Evolutionary conservation across 352 stramenopile species (phyloP), one percentile per base, ranked within the genome.

Genomic region (Phytopythium mirpurense): DNA sequence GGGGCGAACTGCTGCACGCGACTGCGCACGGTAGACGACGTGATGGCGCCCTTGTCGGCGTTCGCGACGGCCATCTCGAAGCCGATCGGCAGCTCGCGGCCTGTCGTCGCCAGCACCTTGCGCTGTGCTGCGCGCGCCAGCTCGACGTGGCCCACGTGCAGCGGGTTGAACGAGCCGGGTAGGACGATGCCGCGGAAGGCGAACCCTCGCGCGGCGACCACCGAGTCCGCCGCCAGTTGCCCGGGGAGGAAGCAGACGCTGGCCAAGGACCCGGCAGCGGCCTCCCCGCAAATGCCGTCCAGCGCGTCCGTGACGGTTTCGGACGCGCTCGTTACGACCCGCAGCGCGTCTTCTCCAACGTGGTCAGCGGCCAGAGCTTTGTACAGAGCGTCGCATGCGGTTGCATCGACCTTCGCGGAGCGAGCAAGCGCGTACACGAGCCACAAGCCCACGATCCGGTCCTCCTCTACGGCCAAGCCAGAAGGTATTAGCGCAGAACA

Each of bases 1-100:
- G 34, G 44, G 1, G 21, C 35, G 36, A 93, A 92, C 59, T 93
- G 81, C 10, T 37, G 42, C 11, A 93, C 62, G 14, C 85, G 75
- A 23, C 57, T 18, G 18, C 58, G 36, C 1, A 93, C 59, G 0
- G 62, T 74, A 9, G 51, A 68, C 19, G 63, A 57, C 9, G 72
- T 45, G 31, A 94, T 78, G 0, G 47, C 61, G 3, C 83, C 85
- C 48, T 95, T 95, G 62, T 95, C 85, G 8, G 82, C 82, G 52
- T 95, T 95, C 3, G 70, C 34, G 2, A 90, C 68, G 23, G 83
- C 68, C 48, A 95, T 65, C 55, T 95, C 85, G 45, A 93, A 95
- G 12, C 70, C 68, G 15, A 90, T 60, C 9, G 74, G 70, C 2
- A 83, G 21, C 6, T 72, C 55, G 2, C 62, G 37, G 5, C 66